Percentiles rank a stretch among this genome's conserved stretches.
These are phyloP conservation scores for Cladosporium sp. DNA, from an alignment of 2,329 filamentous ascomycete species.

Conservation along the genomic window DNA sequence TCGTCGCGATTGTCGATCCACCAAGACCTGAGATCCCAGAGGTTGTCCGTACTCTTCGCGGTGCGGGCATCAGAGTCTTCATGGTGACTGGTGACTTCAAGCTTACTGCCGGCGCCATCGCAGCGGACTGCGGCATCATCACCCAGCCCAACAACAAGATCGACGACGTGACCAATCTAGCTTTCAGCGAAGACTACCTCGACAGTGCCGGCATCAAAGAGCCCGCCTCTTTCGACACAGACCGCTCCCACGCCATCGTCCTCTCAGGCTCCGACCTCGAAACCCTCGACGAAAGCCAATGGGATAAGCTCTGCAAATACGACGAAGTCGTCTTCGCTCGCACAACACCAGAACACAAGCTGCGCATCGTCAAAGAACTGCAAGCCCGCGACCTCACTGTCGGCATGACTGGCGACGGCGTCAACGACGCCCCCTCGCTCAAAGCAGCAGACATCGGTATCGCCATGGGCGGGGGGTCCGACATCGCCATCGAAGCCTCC, in stretches of 20 bases:
- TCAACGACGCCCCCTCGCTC: slow-evolving; percentile 51
- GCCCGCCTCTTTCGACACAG: slow-evolving; percentile 22
- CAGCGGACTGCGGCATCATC: slow-evolving; percentile 67
- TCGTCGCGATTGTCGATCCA: slow-evolving; percentile 58
- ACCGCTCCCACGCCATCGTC: slow-evolving; percentile 49
- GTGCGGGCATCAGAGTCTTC: slow-evolving; percentile 69
- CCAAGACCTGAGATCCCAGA: slow-evolving; percentile 57
- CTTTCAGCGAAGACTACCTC: slow-evolving; percentile 27
- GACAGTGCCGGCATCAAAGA: slow-evolving; percentile 26
- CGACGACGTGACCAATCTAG: slow-evolving; percentile 52
- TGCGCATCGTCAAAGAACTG: slow-evolving; percentile 73
- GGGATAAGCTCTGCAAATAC: slow-evolving; percentile 62
- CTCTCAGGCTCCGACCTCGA: slow-evolving; percentile 64
- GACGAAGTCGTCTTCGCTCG: slow-evolving; percentile 71
- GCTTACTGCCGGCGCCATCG: slow-evolving; percentile 69
- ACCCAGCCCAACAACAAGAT: slow-evolving; percentile 48
- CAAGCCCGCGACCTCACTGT: slow-evolving; percentile 57
- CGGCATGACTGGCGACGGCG: slow-evolving; percentile 49
- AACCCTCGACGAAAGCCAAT: slow-evolving; percentile 62
- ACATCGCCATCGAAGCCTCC: slow-evolving; percentile 59
- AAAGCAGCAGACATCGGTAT: slow-evolving; percentile 59
- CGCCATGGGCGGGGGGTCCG: slow-evolving; percentile 54
- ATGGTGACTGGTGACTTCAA: slow-evolving; percentile 81
- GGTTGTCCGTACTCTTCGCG: slow-evolving; percentile 59
- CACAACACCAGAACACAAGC: slow-evolving; percentile 74